These are phyloP conservation scores for Gossypium laxum DNA, from an alignment of 441 rosid species.

Conservation along the genomic window DNA sequence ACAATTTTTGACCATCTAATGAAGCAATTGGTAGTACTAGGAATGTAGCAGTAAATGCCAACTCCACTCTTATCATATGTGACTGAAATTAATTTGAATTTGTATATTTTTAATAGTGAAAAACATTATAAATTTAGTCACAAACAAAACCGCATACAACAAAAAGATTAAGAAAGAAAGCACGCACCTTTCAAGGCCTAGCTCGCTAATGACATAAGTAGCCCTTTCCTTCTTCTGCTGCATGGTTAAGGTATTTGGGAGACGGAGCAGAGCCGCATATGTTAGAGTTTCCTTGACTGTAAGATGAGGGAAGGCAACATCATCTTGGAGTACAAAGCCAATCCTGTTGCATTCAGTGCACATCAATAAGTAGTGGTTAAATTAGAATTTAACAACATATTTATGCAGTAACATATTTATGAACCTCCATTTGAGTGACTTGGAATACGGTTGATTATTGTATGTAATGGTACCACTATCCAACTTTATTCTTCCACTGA, in stretches of 20 bases:
- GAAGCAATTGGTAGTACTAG: not conserved
- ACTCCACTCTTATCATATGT: not conserved
- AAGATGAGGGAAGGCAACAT: constrained; percentile 28
- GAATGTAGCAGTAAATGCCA: not conserved
- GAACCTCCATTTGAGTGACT: constrained; percentile 20
- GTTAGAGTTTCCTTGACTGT: constrained; percentile 30
- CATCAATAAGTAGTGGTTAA: not conserved
- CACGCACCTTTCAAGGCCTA: constrained; percentile 28
- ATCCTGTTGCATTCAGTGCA: constrained; percentile 18
- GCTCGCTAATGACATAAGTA: constrained; percentile 12
- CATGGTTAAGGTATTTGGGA: constrained; percentile 18
- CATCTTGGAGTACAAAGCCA: constrained; percentile 33
- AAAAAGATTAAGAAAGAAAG: not conserved
- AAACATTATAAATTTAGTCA: not conserved
- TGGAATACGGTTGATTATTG: constrained; percentile 24
- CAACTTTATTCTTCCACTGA: constrained; percentile 22
- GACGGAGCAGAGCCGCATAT: constrained; percentile 26
- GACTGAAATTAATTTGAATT: not conserved
- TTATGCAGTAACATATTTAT: not conserved
- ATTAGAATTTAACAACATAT: not conserved
- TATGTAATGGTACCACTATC: constrained; percentile 22
- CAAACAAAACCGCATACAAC: not conserved
- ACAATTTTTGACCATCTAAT: not conserved
- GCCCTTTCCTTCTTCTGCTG: constrained; percentile 24
- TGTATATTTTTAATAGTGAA: not conserved